Conservation (phyloP, 768 basidiomycete species). For the Amanita muscaria region DNA sequence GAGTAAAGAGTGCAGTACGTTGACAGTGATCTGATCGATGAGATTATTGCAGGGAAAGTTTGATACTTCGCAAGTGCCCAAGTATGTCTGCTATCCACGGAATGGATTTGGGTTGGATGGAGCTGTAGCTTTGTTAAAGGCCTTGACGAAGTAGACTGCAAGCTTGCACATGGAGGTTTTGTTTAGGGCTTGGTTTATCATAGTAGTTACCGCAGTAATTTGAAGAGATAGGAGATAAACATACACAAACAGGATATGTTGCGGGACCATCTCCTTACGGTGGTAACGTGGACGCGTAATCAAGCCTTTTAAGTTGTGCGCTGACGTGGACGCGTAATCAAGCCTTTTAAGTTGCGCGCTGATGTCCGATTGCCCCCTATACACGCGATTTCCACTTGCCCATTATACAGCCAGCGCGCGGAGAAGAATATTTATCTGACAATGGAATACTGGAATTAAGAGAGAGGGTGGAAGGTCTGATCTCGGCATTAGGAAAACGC, state of each 20-base stretch:
- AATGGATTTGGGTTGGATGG: constrained; percentile 40
- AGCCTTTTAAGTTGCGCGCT: constrained; percentile 15
- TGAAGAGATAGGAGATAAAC: too few species aligned
- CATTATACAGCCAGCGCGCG: constrained; percentile 47
- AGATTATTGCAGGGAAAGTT: constrained; percentile 32
- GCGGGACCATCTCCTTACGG: too few species aligned
- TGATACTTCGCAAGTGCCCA: constrained; percentile 29
- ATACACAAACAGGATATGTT: too few species aligned
- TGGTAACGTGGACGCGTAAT: too few species aligned
- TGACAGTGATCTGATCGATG: not conserved
- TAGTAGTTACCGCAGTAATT: too few species aligned
- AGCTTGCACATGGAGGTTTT: too few species aligned
- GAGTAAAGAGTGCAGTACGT: constrained; percentile 8
- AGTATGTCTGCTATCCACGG: constrained; percentile 44
- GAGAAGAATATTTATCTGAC: constrained; percentile 85
- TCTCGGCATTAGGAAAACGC: too few species aligned
- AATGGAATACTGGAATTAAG: constrained; percentile 98
- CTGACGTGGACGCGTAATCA: constrained; percentile 15
- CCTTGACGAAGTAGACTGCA: constrained; percentile 26
- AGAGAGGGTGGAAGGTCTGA: constrained; percentile 83
- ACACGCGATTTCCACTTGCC: too few species aligned
- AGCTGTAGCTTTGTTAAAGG: constrained; percentile 33
- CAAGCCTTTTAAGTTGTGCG: too few species aligned
- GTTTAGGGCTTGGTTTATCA: too few species aligned
- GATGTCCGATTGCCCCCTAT: too few species aligned